These are phyloP conservation scores for Phylloporus rhodoxanthus DNA, from an alignment of 768 basidiomycete genomes.

Conservation along the genomic window DNA sequence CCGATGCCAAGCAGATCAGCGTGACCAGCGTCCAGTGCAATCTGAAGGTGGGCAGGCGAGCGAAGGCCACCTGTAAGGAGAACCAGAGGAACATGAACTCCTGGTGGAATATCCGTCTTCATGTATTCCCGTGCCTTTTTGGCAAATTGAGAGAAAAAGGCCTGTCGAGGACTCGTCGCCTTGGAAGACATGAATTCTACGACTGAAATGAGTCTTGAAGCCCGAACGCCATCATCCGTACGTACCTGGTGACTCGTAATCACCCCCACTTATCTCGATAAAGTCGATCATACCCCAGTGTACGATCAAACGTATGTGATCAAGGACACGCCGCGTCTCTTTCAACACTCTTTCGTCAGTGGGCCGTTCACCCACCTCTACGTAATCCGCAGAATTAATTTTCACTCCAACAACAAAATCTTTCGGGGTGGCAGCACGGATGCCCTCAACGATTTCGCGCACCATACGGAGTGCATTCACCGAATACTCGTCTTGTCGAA, in stretches of 20 bases:
- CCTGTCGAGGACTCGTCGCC: constrained; percentile 46
- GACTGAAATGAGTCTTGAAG: not conserved
- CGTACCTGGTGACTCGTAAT: constrained; percentile 74
- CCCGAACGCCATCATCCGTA: not conserved
- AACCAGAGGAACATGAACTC: constrained; percentile 46
- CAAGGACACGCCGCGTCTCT: constrained; percentile 40
- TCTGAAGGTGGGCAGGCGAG: constrained; percentile 48
- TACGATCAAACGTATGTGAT: constrained; percentile 56
- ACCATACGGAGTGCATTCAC: constrained; percentile 52
- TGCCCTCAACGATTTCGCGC: constrained; percentile 45
- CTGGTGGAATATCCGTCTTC: constrained; percentile 24
- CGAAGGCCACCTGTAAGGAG: constrained; percentile 79
- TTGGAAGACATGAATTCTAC: constrained; percentile 40
- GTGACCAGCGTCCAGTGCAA: constrained; percentile 48
- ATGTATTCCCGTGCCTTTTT: constrained; percentile 46
- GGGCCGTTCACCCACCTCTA: constrained; percentile 27
- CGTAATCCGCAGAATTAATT: constrained; percentile 74
- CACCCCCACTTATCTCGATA: constrained; percentile 84
- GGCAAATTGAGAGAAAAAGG: constrained; percentile 68
- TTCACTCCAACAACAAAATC: constrained; percentile 76
- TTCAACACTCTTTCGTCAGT: constrained; percentile 29
- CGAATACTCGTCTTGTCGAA: constrained; percentile 59
- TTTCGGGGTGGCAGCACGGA: constrained; percentile 47
- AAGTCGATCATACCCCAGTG: constrained; percentile 69
- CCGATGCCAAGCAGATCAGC: constrained; percentile 77